Base-by-base conservation (phyloP, 2,329 filamentous ascomycete species). In the Cadophora sp. region DNA sequence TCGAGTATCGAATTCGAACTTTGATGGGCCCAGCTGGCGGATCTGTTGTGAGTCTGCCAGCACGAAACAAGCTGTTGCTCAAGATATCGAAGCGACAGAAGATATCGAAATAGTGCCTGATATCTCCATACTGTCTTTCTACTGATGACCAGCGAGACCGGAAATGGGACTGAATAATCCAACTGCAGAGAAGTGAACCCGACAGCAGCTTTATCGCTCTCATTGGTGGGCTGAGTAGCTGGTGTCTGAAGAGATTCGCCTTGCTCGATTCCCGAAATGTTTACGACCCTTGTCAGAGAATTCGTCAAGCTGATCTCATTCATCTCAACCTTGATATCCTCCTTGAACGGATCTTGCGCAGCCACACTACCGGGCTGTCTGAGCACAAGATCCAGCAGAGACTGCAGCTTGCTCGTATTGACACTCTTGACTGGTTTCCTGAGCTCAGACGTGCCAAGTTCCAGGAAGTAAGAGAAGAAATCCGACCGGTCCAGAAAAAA, bases 401-500 rank as follows among this genome's bases (percentile, higher is more conserved):
- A 97, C 79, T 99, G 96, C 51, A 99, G 85, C 79, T 99, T 99
- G 79, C 90, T 90, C 65, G 92, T 92, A 77, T 98, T 99, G 79
- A 98, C 94, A 64, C 87, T 87, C 77, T 93, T 93, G 68, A 94
- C 92, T 37, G 92, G 91, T 78, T 97, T 97, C 75, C 93, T 92
- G 68, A 99, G 85, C 80, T 99, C 96, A 0, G 94, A 94, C 34
- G 92, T 86, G 65, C 93, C 90, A 24, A 99, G 89, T 77, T 99
- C 96, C 68, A 99, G 89, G 79, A 99, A 99, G 80, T 98, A 97
- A 2, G 94, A 94, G 80, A 99, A 98, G 83, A 97, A 99, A 79
- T 99, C 96, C 40, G 96, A 97, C 9, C 94, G 92, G 75, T 98
- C 95, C 70, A 99, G 89, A 84, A 99, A 99, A 83, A 98, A 99